phyloP scores from a whole-genome alignment of 495 filamentous ascomycete species.

The Lasiosphaeria miniovina region DNA sequence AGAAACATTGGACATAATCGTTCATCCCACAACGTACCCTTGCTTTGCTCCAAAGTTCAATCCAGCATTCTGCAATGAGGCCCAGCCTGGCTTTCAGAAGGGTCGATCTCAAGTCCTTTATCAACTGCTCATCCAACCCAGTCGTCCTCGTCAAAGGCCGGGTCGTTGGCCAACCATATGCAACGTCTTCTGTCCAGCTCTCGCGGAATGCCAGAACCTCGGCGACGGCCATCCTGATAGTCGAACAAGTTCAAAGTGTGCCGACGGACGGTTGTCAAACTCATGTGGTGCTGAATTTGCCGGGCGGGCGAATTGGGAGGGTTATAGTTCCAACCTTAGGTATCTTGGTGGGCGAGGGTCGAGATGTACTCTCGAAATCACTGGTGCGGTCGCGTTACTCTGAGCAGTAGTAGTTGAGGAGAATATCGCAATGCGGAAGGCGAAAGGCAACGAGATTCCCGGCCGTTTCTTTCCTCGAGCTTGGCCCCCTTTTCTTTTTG shows the following conservation, averaged over 20 bases:
- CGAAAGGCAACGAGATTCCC: constrained; percentile 4
- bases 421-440: background rate
- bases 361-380: background rate
- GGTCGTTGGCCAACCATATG: constrained; percentile 22
- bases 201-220: constrained; percentile 33
- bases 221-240: constrained; percentile 45
- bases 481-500: constrained; percentile 19
- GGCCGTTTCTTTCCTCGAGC: constrained; percentile 16
- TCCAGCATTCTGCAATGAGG: constrained; percentile 35
- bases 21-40: constrained; percentile 27
- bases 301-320: constrained; percentile 15
- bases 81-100: constrained; percentile 21
- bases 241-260: constrained; percentile 36
- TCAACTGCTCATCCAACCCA: constrained; percentile 21
- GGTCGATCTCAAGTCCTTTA: constrained; percentile 5
- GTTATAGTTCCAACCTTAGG: constrained; percentile 4
- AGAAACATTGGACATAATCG: too few species aligned
- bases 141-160: constrained; percentile 18
- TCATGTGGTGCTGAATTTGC: constrained; percentile 42
- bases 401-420: too few species aligned
- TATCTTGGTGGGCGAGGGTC: constrained; percentile 5
- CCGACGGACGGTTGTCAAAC: constrained; percentile 28
- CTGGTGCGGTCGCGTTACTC: constrained; percentile 6
- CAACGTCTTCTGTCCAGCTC: constrained; percentile 29
- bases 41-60: constrained; percentile 18